phyloP scores from a whole-genome alignment of 2,329 filamentous ascomycete genomes.

The Ophiostoma ulmi region DNA sequence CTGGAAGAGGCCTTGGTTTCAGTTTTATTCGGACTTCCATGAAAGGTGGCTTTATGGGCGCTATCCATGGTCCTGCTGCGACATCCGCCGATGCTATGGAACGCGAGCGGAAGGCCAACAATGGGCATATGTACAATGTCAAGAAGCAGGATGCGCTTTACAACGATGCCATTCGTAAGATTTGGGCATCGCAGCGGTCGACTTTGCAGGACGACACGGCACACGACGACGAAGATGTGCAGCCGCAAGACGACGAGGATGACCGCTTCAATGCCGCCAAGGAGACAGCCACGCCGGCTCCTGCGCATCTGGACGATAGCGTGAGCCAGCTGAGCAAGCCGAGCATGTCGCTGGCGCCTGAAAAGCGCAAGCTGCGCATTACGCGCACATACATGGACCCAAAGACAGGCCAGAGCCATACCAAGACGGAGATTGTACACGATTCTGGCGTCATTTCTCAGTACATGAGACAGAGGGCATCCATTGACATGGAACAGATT shows the following conservation, averaged over 20 bases:
- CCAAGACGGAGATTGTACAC: slow-evolving; percentile 61
- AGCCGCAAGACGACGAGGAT: slow-evolving; percentile 55
- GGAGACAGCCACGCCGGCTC: slow-evolving; percentile 44
- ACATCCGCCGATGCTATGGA: slow-evolving; percentile 78
- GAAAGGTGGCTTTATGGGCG: slow-evolving; percentile 92
- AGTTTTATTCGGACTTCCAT: slow-evolving; percentile 97
- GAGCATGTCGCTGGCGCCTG: slow-evolving; percentile 61
- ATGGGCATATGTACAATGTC: slow-evolving; percentile 96
- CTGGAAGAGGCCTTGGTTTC: slow-evolving; percentile 86
- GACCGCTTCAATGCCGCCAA: slow-evolving; percentile 67
- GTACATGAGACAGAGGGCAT: slow-evolving; percentile 75
- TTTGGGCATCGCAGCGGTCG: slow-evolving; percentile 83
- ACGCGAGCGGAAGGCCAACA: slow-evolving; percentile 80
- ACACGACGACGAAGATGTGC: slow-evolving; percentile 58
- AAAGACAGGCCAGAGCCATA: slow-evolving; percentile 58
- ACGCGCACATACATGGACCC: slow-evolving; percentile 54
- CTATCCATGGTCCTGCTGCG: slow-evolving; percentile 60
- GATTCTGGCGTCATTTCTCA: slow-evolving; percentile 84
- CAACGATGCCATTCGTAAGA: slow-evolving; percentile 81
- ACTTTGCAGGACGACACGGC: slow-evolving; percentile 70
- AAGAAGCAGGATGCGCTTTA: slow-evolving; percentile 90
- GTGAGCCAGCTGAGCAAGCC: slow-evolving; percentile 67
- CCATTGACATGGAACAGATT: slow-evolving; percentile 61
- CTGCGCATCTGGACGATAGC: slow-evolving; percentile 61
- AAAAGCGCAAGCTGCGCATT: slow-evolving; percentile 67